These are phyloP conservation scores for Leishmania braziliensis DNA, from an alignment of 208 protist genomes.

Conservation along the genomic window DNA sequence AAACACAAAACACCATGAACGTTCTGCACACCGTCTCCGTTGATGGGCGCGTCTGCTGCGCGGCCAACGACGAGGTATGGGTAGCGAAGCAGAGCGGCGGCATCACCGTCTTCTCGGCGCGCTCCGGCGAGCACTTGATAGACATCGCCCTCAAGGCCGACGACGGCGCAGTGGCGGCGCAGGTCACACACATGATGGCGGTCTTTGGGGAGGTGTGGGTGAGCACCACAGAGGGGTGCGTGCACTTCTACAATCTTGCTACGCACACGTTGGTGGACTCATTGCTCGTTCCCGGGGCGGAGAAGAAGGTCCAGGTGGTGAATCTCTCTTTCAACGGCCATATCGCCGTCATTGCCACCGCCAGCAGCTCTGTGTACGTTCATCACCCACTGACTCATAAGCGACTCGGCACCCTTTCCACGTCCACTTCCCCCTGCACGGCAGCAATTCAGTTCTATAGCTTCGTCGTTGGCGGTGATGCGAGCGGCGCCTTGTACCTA, in stretches of 20 bases:
- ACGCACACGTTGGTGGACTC: slow-evolving; percentile 20
- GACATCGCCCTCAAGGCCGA: slow-evolving; percentile 34
- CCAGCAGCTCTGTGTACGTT: slow-evolving; percentile 50
- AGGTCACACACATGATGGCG: slow-evolving; percentile 40
- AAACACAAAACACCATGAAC: slow-evolving; percentile 13
- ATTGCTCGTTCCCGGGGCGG: slow-evolving; percentile 36
- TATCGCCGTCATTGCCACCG: slow-evolving; percentile 46
- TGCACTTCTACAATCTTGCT: slow-evolving; percentile 47
- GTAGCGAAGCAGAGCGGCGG: slow-evolving; percentile 59
- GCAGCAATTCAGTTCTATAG: slow-evolving; percentile 51
- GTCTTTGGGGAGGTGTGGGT: slow-evolving; percentile 75
- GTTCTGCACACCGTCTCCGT: slow-evolving; percentile 21
- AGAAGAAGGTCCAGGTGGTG: slow-evolving; percentile 46
- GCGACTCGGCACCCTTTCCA: slow-evolving; percentile 41
- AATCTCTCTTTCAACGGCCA: slow-evolving; percentile 63
- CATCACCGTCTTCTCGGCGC: slow-evolving; percentile 47
- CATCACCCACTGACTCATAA: slow-evolving; percentile 47
- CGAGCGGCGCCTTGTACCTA: slow-evolving; percentile 50
- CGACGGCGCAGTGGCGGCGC: slow-evolving; percentile 15
- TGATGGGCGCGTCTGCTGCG: slow-evolving; percentile 56
- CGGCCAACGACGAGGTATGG: slow-evolving; percentile 44
- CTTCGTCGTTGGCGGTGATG: slow-evolving; percentile 63
- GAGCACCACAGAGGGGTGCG: slow-evolving; percentile 38
- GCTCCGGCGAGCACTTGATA: slow-evolving; percentile 19
- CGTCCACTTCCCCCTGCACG: slow-evolving; percentile 45